A percentile compares a stretch with the other conserved stretches of the same genome.
phyloP scores from a whole-genome alignment of 305 asterid genomes.

The Ilex paraguariensis region DNA sequence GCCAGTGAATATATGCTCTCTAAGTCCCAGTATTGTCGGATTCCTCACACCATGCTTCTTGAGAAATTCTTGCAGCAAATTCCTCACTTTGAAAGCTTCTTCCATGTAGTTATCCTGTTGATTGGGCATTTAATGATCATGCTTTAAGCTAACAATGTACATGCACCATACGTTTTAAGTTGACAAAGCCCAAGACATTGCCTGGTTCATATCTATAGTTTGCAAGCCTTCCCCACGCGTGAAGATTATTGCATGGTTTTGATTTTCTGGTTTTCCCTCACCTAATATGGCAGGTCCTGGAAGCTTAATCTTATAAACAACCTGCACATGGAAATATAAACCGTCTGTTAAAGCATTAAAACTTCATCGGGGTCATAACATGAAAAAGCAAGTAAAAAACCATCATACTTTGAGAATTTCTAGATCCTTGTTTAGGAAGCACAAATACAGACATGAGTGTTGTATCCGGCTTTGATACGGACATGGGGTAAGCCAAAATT shows the following conservation, averaged over 20 bases:
- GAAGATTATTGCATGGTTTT: slow-evolving; percentile 95
- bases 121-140: slow-evolving; percentile 17
- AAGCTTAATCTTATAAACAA: slow-evolving; percentile 86
- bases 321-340: slow-evolving; percentile 33
- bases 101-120: slow-evolving; percentile 94
- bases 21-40: slow-evolving; percentile 92
- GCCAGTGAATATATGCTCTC: slow-evolving; percentile 98
- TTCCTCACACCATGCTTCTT: slow-evolving; percentile 80
- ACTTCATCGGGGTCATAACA: background rate
- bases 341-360: background rate
- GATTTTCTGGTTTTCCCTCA: slow-evolving; percentile 99
- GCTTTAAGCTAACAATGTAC: slow-evolving; percentile 9
- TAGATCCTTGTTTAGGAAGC: no score
- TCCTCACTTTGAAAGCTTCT: slow-evolving; percentile 98
- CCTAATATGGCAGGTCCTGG: slow-evolving; percentile 97
- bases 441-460: no score
- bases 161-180: slow-evolving; percentile 1
- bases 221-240: slow-evolving; percentile 99
- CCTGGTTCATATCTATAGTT: slow-evolving; percentile 99
- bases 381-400: background rate
- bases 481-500: no score
- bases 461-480: no score
- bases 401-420: no score
- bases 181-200: slow-evolving; percentile 13
- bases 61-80: slow-evolving; percentile 89